These are phyloP conservation scores for Adansonia madagascariensis DNA, from an alignment of 441 rosid species.

Conservation along the genomic window DNA sequence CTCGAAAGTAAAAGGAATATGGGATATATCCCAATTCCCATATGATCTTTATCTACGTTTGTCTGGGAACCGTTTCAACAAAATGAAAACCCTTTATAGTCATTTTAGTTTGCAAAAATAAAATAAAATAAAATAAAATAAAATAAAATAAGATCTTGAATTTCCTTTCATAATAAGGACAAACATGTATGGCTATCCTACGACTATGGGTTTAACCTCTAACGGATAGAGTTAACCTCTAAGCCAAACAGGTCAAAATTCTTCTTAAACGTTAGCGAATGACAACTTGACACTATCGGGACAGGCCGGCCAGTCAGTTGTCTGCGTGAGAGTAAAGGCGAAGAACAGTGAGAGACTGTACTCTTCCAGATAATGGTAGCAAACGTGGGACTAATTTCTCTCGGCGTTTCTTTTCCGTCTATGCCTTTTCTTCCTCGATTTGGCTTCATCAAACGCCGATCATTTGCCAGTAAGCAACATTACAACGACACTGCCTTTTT, in stretches of 20 bases:
- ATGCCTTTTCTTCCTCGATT: slow-evolving; percentile 45
- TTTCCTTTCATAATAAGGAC: not conserved
- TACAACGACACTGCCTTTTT: not conserved
- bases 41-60: not conserved
- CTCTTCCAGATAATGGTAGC: slow-evolving; percentile 38
- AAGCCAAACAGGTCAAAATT: slow-evolving; percentile 13
- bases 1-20: not conserved
- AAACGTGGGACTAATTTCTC: slow-evolving; percentile 40
- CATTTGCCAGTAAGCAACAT: slow-evolving; percentile 48
- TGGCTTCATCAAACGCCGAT: slow-evolving; percentile 45
- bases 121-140: too few relatives aligned
- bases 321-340: slow-evolving; percentile 7
- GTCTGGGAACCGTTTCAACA: not conserved
- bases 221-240: not conserved
- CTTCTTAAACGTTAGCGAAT: slow-evolving; percentile 29
- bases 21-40: not conserved
- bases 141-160: not conserved
- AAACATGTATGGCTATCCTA: not conserved
- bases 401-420: slow-evolving; percentile 40
- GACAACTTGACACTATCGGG: slow-evolving; percentile 26
- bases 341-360: not conserved
- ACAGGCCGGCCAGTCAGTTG: not conserved
- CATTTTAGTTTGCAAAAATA: not conserved
- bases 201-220: not conserved
- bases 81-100: too few relatives aligned